A percentile compares a stretch with the other conserved stretches of the same genome.
Evolutionary conservation across 257 asterid species (phyloP).

Genomic region (Penstemon newberryi): DNA sequence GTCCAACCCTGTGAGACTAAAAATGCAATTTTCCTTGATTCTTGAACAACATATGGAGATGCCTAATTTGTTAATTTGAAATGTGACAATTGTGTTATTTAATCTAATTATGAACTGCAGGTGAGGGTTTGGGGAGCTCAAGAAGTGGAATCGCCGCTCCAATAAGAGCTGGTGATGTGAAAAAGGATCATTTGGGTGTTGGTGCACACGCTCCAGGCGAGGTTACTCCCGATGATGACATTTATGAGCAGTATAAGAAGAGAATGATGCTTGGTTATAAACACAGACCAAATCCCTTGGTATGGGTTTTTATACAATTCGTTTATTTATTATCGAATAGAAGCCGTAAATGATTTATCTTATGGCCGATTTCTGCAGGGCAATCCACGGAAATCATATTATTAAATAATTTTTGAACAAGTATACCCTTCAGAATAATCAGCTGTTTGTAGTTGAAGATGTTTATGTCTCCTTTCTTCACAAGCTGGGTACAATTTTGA

Average conservation of each 20-base stretch:
- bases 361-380: slow-evolving; percentile 41
- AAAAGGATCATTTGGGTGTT: slow-evolving; percentile 80
- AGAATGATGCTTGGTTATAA: slow-evolving; percentile 96
- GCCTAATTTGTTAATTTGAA: no score
- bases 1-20: no score
- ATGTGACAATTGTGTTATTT: not conserved
- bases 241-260: slow-evolving; percentile 92
- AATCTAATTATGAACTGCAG: slow-evolving; percentile 26
- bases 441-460: no score
- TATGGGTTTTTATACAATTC: slow-evolving; percentile 24
- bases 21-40: no score
- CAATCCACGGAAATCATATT: slow-evolving; percentile 81
- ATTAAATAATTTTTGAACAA: slow-evolving; percentile 33
- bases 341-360: not conserved
- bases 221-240: slow-evolving; percentile 85
- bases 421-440: not conserved
- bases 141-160: slow-evolving; percentile 84
- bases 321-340: not conserved
- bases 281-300: slow-evolving; percentile 92
- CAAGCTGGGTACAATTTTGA: no score
- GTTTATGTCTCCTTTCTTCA: no score
- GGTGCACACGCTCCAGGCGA: slow-evolving; percentile 93
- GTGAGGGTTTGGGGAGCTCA: slow-evolving; percentile 94
- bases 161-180: slow-evolving; percentile 76
- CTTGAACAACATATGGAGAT: no score